Conservation (phyloP, 2,329 filamentous ascomycete species). For the Ilyonectria mors-panacis region DNA sequence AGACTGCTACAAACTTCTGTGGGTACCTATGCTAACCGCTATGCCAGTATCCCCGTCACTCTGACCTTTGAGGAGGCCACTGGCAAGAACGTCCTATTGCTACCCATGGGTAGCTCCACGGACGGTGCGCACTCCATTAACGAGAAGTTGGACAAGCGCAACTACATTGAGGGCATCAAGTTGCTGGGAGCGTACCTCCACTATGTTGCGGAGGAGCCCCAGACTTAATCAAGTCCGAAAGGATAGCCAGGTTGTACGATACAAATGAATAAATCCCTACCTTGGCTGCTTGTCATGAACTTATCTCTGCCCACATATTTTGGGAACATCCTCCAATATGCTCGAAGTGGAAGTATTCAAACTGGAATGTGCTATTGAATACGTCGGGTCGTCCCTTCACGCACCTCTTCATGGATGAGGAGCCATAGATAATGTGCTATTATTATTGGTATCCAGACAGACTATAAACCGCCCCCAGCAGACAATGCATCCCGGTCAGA, state of each 20-base stretch:
- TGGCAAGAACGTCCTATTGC: constrained; percentile 94
- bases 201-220: constrained; percentile 93
- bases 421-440: too few species aligned
- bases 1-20: neutral
- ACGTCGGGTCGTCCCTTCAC: too few species aligned
- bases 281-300: constrained; percentile 5
- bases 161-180: constrained; percentile 99
- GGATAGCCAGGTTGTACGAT: constrained; percentile 29
- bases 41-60: constrained; percentile 88
- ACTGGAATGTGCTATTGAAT: too few species aligned
- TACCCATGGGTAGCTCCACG: constrained; percentile 98
- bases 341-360: too few species aligned
- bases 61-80: constrained; percentile 98
- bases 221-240: constrained; percentile 45
- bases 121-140: constrained; percentile 98
- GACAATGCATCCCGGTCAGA: too few species aligned
- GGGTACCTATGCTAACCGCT: constrained; percentile 32
- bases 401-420: too few species aligned
- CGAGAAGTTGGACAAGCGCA: constrained; percentile 96
- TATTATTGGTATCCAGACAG: too few species aligned
- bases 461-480: too few species aligned
- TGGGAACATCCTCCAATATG: neutral
- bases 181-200: constrained; percentile 94
- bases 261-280: neutral
- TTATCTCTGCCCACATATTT: neutral